A percentile compares a stretch with the other conserved stretches of the same genome.
These are phyloP conservation scores for Lepidium africanum DNA, from an alignment of 345 rosid species.

Conservation along the genomic window DNA sequence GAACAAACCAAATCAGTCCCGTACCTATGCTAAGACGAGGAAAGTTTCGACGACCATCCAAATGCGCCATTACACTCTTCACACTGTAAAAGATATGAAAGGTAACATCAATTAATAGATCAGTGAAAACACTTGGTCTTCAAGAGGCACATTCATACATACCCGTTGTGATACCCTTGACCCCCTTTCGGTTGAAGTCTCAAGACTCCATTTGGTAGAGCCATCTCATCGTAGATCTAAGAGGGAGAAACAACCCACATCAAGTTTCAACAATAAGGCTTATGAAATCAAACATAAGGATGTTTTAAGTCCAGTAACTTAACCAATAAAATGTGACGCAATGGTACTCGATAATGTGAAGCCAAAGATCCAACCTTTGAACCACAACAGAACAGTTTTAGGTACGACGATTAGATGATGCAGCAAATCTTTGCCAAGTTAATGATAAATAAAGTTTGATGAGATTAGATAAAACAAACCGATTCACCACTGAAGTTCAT, in stretches of 20 bases:
- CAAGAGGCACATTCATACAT: conserved; percentile 6
- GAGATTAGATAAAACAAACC: conserved; percentile 37
- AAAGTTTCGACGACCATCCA: conserved; percentile 65
- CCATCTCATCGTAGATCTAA: conserved; percentile 84
- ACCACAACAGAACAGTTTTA: conserved; percentile 5
- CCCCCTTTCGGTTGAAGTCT: conserved; percentile 87
- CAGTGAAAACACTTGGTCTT: background rate
- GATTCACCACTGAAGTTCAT: conserved; percentile 96
- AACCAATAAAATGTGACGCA: conserved; percentile 85
- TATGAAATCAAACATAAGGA: background rate
- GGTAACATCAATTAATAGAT: background rate
- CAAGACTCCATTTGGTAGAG: conserved; percentile 82
- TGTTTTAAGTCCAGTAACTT: background rate
- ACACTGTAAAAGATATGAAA: conserved; percentile 40
- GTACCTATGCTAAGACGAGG: conserved; percentile 77
- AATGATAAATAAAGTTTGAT: background rate
- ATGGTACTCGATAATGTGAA: conserved; percentile 77
- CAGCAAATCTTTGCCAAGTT: background rate
- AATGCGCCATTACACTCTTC: conserved; percentile 65
- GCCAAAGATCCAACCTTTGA: conserved; percentile 89
- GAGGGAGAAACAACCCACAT: conserved; percentile 5
- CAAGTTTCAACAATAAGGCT: background rate
- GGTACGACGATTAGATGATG: background rate
- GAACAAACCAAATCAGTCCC: background rate
- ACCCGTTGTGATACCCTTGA: conserved; percentile 91